Evolutionary conservation across 768 basidiomycete genomes (phyloP), one percentile per base, ranked within the genome.

Genomic region (Suillus weaverae): DNA sequence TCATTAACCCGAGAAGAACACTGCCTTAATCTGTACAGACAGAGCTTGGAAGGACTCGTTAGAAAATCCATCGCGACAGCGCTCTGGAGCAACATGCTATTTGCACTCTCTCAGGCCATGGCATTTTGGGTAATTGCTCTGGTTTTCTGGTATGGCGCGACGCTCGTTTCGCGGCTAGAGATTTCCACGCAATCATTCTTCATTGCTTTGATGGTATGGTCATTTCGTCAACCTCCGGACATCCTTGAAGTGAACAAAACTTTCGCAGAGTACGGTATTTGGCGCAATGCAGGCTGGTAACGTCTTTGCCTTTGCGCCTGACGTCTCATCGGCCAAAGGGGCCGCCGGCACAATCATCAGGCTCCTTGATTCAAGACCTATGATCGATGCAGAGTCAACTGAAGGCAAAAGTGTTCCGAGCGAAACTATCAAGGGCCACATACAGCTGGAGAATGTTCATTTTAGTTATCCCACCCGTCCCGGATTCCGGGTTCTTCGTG

Each of bases 391-490:
- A 1, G 88, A 92, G 68, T 89, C 89, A 1, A 76, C 80, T 3
- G 86, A 84, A 57, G 91, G 91, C 63, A 86, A 87, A 71, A 70
- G 70, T 0, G 70, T 89, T 26, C 80, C 84, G 48, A 72, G 75
- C 32, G 70, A 78, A 18, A 75, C 78, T 20, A 80, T 83, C 39
- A 72, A 77, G 41, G 91, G 92, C 14, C 87, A 85, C 65, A 86
- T 97, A 64, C 84, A 83, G 30, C 85, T 97, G 68, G 89, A 95
- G 74, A 84, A 90, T 66, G 84, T 97, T 35, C 86, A 89, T 73
- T 97, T 98, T 85, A 86, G 91, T 13, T 97, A 97, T 77, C 95
- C 95, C 0, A 92, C 92, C 5, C 83, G 95, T 48, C 91, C 92
- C 43, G 86, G 86, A 70, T 87, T 93, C 20, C 90, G 89, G 54